phyloP scores from a whole-genome alignment of 306 rosid genomes.

The Rosa chinensis region DNA sequence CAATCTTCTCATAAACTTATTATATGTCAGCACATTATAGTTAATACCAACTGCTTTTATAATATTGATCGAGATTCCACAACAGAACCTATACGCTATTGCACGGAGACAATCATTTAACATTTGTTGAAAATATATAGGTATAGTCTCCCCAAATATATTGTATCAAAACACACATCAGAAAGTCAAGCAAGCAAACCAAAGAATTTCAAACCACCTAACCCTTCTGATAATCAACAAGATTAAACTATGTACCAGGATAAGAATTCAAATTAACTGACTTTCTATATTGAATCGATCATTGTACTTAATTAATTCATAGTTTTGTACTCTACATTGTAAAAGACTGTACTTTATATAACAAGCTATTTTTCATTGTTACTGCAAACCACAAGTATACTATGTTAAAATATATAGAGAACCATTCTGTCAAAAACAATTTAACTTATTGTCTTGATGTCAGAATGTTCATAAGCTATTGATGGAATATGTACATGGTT shows the following conservation, averaged over 20 bases:
- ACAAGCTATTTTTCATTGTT: background rate
- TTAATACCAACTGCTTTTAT: background rate
- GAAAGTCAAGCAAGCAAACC: constrained; percentile 10
- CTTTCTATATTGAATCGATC: background rate
- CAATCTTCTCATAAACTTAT: background rate
- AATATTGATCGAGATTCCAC: background rate
- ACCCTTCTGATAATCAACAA: background rate
- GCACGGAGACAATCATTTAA: background rate
- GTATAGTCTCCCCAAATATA: background rate
- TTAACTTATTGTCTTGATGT: background rate
- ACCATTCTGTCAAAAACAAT: background rate
- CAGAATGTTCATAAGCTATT: background rate
- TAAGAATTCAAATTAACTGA: background rate
- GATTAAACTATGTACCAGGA: background rate
- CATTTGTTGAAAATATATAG: background rate
- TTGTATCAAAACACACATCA: background rate
- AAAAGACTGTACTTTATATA: background rate
- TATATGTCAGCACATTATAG: background rate
- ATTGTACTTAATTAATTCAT: background rate
- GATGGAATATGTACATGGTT: background rate
- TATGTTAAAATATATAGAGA: too few relatives aligned
- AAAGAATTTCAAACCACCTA: constrained; percentile 10
- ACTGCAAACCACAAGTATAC: background rate
- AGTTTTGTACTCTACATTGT: background rate
- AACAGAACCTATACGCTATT: background rate